Conservation (phyloP, 148 eudicot species). For the Bassia scoparia region DNA sequence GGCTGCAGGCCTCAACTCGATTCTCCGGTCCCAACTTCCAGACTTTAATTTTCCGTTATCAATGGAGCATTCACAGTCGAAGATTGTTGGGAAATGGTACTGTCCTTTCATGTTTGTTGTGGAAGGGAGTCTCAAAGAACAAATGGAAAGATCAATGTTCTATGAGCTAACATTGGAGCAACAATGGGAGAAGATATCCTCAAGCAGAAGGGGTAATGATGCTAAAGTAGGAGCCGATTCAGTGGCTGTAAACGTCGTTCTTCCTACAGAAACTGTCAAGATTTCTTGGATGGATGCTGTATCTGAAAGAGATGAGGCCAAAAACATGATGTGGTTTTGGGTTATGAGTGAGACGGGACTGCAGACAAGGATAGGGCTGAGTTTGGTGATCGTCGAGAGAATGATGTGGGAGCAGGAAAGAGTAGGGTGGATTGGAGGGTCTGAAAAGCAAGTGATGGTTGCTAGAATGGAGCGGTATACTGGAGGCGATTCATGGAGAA, state of each 20-base stretch:
- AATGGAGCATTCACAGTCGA: constrained; percentile 20
- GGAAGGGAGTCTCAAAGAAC: constrained; percentile 25
- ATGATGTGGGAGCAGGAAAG: constrained; percentile 20
- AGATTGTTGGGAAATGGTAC: constrained; percentile 48
- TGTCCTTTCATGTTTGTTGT: constrained; percentile 48
- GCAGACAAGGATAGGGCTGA: background rate
- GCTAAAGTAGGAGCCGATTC: background rate
- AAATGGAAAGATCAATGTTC: constrained; percentile 16
- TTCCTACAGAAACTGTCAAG: constrained; percentile 6
- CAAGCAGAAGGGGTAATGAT: background rate
- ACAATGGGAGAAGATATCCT: constrained; percentile 3
- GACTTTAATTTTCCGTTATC: constrained; percentile 24
- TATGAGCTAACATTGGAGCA: constrained; percentile 19
- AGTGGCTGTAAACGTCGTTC: constrained; percentile 3
- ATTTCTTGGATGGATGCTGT: background rate
- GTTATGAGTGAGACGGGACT: background rate
- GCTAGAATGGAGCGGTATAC: background rate
- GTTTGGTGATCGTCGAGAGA: constrained; percentile 11
- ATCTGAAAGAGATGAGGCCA: constrained; percentile 1
- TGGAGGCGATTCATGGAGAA: constrained; percentile 4
- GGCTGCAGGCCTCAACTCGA: constrained; percentile 41
- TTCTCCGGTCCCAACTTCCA: constrained; percentile 38
- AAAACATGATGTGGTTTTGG: constrained; percentile 2
- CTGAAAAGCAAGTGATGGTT: constrained; percentile 9
- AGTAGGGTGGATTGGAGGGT: constrained; percentile 7